These are phyloP conservation scores for Termitomyces sp. DNA, from an alignment of 768 basidiomycete genomes.

Conservation along the genomic window DNA sequence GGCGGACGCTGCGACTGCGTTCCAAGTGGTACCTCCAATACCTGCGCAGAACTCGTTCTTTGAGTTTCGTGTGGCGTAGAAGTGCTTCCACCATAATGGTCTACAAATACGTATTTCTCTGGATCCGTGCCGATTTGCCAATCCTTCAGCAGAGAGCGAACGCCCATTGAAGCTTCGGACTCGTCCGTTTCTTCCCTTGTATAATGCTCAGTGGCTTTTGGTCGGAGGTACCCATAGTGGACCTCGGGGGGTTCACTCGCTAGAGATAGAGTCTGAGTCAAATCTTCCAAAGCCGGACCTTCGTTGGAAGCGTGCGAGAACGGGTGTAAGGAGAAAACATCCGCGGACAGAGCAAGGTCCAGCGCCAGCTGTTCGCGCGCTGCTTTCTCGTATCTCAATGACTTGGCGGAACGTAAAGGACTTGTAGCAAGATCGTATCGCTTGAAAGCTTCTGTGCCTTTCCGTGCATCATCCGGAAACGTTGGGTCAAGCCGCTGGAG, in stretches of 20 bases:
- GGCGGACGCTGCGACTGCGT: slow-evolving; percentile 27
- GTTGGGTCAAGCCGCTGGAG: slow-evolving; percentile 37
- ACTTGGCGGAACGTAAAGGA: slow-evolving; percentile 29
- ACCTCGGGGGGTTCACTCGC: slow-evolving; percentile 50
- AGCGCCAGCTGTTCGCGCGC: slow-evolving; percentile 57
- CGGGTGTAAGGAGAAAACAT: slow-evolving; percentile 46
- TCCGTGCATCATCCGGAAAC: slow-evolving; percentile 25
- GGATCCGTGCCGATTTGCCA: slow-evolving; percentile 59
- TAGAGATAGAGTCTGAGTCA: slow-evolving; percentile 57
- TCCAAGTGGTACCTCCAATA: neutral
- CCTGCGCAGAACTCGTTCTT: neutral
- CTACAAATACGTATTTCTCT: slow-evolving; percentile 41
- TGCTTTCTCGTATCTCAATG: slow-evolving; percentile 41
- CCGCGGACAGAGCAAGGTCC: slow-evolving; percentile 55
- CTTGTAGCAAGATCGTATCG: slow-evolving; percentile 36
- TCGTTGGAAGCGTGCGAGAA: slow-evolving; percentile 23
- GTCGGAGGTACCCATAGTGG: slow-evolving; percentile 57
- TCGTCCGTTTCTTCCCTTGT: slow-evolving; percentile 18
- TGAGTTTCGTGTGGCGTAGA: slow-evolving; percentile 5
- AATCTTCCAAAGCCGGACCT: slow-evolving; percentile 39
- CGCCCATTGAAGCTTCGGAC: slow-evolving; percentile 38
- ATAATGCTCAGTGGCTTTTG: slow-evolving; percentile 29
- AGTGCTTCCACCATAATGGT: slow-evolving; percentile 43
- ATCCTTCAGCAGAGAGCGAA: slow-evolving; percentile 58
- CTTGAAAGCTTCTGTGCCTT: slow-evolving; percentile 32